phyloP scores from a whole-genome alignment of 2,329 filamentous ascomycete species.

The Talaromyces sp. region DNA sequence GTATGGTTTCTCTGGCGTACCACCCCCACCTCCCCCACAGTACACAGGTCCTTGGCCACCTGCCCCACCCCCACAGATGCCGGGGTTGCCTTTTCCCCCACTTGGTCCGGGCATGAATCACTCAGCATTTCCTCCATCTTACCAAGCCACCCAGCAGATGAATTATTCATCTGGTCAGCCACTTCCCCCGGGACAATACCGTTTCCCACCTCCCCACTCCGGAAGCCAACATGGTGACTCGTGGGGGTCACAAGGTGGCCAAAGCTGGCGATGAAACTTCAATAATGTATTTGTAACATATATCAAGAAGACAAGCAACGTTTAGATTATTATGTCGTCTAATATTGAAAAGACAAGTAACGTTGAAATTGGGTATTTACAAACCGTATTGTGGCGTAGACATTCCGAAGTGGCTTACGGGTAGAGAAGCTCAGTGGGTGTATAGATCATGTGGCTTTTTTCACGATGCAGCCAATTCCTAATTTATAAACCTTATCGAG shows the following conservation, averaged over 20 bases:
- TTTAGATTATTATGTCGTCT: too few species aligned
- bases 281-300: neutral
- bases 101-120: conserved; percentile 19
- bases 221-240: conserved; percentile 23
- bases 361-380: too few species aligned
- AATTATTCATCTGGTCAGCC: conserved; percentile 29
- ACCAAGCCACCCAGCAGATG: conserved; percentile 24
- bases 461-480: too few species aligned
- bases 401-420: too few species aligned
- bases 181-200: conserved; percentile 32
- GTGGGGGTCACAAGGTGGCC: conserved; percentile 22
- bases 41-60: conserved; percentile 41
- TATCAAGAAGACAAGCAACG: too few species aligned
- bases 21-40: conserved; percentile 36
- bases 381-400: too few species aligned
- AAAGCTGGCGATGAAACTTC: conserved; percentile 16
- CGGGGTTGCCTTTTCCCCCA: conserved; percentile 24
- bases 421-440: too few species aligned
- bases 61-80: conserved; percentile 35
- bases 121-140: conserved; percentile 31
- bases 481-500: too few species aligned
- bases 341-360: too few species aligned
- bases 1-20: conserved; percentile 15
- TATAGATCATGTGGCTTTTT: too few species aligned
- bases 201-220: conserved; percentile 37